Evolutionary conservation across 164 flowering plant species (phyloP).

Genomic region (Kingdonia uniflora): DNA sequence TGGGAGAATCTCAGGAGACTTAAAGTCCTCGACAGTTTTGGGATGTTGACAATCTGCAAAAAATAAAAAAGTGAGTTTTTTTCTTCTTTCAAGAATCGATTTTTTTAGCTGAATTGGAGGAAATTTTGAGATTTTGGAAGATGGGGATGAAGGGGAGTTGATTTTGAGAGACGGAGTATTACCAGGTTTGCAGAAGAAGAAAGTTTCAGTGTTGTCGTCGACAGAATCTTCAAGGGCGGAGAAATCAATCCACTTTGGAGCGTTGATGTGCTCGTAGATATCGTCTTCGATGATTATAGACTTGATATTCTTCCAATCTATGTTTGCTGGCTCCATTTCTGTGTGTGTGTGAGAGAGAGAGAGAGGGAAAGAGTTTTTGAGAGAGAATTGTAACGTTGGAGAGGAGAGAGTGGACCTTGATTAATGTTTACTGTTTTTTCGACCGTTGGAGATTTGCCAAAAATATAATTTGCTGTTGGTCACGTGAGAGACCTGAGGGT

Average conservation of each 20-base stretch:
- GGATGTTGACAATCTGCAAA: conserved; percentile 82
- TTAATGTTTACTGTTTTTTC: no score
- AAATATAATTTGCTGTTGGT: no score
- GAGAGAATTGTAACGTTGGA: no score
- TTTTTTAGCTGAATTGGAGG: no score
- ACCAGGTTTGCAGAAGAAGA: conserved; percentile 89
- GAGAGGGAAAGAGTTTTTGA: no score
- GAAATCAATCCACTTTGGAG: conserved; percentile 87
- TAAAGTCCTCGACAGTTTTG: conserved; percentile 61
- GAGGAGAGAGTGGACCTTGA: no score
- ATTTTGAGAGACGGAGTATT: neutral
- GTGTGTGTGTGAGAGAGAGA: no score
- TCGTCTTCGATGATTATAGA: conserved; percentile 54
- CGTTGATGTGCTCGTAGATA: conserved; percentile 65
- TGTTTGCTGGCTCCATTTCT: conserved; percentile 77
- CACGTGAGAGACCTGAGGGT: no score
- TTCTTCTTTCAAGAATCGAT: no score
- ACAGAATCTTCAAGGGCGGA: conserved; percentile 31
- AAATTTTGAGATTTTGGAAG: no score
- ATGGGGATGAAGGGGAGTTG: neutral
- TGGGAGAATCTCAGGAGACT: conserved; percentile 25
- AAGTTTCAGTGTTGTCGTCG: conserved; percentile 38
- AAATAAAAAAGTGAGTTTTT: conserved; percentile 4
- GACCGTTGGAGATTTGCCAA: no score
- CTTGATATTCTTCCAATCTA: conserved; percentile 75